Evolutionary conservation across 805 yeast genomes (phyloP).

Genomic region (Nakazawaea sp.): DNA sequence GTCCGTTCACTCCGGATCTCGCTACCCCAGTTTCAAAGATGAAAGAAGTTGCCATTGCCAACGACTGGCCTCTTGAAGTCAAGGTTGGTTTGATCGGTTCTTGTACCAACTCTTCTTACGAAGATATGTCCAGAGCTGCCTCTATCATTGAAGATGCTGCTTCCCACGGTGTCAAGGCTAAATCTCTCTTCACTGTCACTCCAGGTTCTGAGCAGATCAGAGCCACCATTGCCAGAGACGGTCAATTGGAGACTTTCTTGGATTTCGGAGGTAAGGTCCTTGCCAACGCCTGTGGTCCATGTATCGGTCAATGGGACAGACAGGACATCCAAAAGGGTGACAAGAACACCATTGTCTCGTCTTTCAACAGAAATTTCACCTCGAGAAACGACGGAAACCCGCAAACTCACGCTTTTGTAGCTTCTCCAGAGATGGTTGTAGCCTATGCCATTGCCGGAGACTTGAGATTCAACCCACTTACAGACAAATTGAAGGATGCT

Average conservation of each 20-base stretch:
- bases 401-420: slow-evolving; percentile 92
- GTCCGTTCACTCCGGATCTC: slow-evolving; percentile 98
- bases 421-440: slow-evolving; percentile 98
- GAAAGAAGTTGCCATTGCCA: slow-evolving; percentile 59
- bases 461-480: slow-evolving; percentile 84
- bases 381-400: slow-evolving; percentile 98
- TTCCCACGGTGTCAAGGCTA: slow-evolving; percentile 79
- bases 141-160: slow-evolving; percentile 86
- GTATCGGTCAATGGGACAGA: slow-evolving; percentile 99
- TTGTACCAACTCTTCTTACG: slow-evolving; percentile 97
- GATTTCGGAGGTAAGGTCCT: slow-evolving; percentile 86
- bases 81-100: slow-evolving; percentile 96
- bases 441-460: slow-evolving; percentile 95
- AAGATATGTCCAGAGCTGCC: slow-evolving; percentile 96
- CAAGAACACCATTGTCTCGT: slow-evolving; percentile 86
- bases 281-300: slow-evolving; percentile 99
- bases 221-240: slow-evolving; percentile 96
- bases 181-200: slow-evolving; percentile 87
- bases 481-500: slow-evolving; percentile 69
- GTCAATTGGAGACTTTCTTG: slow-evolving; percentile 72
- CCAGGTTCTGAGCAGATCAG: slow-evolving; percentile 98
- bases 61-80: slow-evolving; percentile 82
- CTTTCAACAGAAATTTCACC: slow-evolving; percentile 96
- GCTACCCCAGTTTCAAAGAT: slow-evolving; percentile 87
- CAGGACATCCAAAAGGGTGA: slow-evolving; percentile 58